A percentile compares a stretch with the other conserved stretches of the same genome.
Conservation (phyloP, 1,284 basidiomycete species). For the Phellinidium pouzarii region DNA sequence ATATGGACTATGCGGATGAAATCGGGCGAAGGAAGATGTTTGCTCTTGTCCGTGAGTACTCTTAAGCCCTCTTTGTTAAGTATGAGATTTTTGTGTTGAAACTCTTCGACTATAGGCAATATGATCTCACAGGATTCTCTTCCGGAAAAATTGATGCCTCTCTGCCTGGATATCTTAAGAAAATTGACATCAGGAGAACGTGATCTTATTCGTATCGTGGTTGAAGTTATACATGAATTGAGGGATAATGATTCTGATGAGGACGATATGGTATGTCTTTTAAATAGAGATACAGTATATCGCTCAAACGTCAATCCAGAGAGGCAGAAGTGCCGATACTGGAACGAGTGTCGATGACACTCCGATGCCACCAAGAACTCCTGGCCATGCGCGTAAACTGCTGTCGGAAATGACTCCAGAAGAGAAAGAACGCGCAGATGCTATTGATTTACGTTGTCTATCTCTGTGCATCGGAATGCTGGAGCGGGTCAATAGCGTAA, state of each 20-base stretch:
- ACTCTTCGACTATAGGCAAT: conserved; percentile 43
- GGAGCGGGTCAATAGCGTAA: conserved; percentile 83
- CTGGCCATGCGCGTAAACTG: conserved; percentile 34
- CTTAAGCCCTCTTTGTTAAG: background rate
- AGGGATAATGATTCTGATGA: conserved; percentile 60
- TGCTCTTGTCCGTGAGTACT: conserved; percentile 67
- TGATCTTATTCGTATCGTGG: conserved; percentile 90
- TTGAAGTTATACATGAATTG: conserved; percentile 88
- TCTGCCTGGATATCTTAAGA: conserved; percentile 82
- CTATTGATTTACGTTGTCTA: conserved; percentile 80
- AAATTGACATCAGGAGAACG: conserved; percentile 81
- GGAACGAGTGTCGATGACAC: conserved; percentile 32
- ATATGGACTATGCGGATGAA: conserved; percentile 91
- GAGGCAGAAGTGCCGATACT: conserved; percentile 24
- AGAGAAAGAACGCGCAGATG: conserved; percentile 53
- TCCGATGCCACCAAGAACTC: conserved; percentile 25
- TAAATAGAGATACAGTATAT: background rate
- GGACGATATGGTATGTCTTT: conserved; percentile 26
- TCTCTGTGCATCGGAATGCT: conserved; percentile 86
- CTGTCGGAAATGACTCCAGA: conserved; percentile 48
- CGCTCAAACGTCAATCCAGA: conserved; percentile 22
- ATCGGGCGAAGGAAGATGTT: conserved; percentile 93
- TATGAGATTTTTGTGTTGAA: background rate
- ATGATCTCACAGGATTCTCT: conserved; percentile 83
- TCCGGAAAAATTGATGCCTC: conserved; percentile 73